phyloP scores from a whole-genome alignment of 495 filamentous ascomycete species.

The Penicillium dipodomyicola region DNA sequence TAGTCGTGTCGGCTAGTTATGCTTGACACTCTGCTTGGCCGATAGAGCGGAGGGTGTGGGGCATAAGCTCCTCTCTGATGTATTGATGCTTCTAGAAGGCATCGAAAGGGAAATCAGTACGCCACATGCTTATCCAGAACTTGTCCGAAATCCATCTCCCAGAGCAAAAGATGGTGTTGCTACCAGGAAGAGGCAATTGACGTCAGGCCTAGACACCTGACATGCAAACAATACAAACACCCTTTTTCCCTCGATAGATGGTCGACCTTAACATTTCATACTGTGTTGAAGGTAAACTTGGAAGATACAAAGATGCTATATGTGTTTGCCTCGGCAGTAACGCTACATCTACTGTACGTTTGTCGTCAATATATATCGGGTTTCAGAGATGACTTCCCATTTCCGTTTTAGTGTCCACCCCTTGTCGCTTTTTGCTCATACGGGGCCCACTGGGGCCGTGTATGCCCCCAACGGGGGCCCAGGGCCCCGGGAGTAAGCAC shows the following conservation, averaged over 20 bases:
- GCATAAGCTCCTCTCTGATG: conserved; percentile 3
- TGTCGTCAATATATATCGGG: too few species aligned
- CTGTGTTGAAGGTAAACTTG: too few species aligned
- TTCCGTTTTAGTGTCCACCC: too few species aligned
- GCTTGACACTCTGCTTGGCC: conserved; percentile 17
- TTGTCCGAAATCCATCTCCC: conserved; percentile 12
- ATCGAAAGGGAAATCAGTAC: background rate
- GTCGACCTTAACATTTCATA: too few species aligned
- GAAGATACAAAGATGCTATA: too few species aligned
- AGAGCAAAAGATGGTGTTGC: background rate
- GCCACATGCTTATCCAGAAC: conserved; percentile 21
- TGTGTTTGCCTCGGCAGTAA: too few species aligned
- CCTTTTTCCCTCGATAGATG: background rate
- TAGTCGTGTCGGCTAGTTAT: conserved; percentile 29
- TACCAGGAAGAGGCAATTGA: conserved; percentile 19
- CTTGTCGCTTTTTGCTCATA: too few species aligned
- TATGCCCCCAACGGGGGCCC: too few species aligned
- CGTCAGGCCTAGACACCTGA: conserved; percentile 14
- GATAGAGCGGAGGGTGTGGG: conserved; percentile 20
- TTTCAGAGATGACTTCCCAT: too few species aligned
- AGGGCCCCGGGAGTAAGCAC: too few species aligned
- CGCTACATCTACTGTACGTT: too few species aligned
- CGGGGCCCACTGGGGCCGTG: too few species aligned
- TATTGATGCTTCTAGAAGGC: conserved; percentile 12
- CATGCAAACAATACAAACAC: conserved; percentile 17